Base-by-base conservation (phyloP, 2,329 filamentous ascomycete species). In the Epichloe brachyelytri region DNA sequence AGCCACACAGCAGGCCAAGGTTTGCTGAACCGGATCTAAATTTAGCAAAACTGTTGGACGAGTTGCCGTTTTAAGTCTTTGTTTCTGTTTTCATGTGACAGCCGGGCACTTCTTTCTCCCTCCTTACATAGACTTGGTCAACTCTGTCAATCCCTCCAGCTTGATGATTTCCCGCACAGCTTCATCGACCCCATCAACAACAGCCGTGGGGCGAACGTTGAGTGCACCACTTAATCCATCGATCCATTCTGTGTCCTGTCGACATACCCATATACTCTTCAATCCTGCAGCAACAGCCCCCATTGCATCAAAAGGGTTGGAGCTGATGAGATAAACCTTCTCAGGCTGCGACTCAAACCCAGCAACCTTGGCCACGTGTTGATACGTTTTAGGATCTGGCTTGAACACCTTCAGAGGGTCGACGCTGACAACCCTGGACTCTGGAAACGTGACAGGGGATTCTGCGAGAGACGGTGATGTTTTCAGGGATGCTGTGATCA, bases 261-360 rank as follows among this genome's bases (percentile, higher is more conserved):
- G 43, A 49, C 55, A 44, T 57, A 55, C 15, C 53, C 57, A 30
- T 55, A 55, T 38, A 54, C 57, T 43, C 56, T 59, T 44, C 53
- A 56, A 26, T 59, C 54, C 17, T 47, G 51, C 26, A 61, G 58
- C 43, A 53, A 53, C 73, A 1, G 84, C 81, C 0, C 86, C 85
- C 0, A 81, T 74, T 15, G 85, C 69, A 62, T 89, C 85, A 61
- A 89, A 89, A 2, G 85, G 80, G 61, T 89, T 89, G 1, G 79
- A 78, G 56, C 77, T 85, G 5, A 90, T 74, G 7, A 89, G 65
- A 82, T 84, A 88, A 14, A 88, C 71, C 26, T 75, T 68, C 1
- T 62, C 66, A 55, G 72, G 68, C 17, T 71, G 58, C 1, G 64
- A 66, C 39, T 66, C 57, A 57, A 74, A 76, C 3, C 74, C 75